Conservation (phyloP, 2,329 filamentous ascomycete genomes). For the Malbranchea cinnamomea region DNA sequence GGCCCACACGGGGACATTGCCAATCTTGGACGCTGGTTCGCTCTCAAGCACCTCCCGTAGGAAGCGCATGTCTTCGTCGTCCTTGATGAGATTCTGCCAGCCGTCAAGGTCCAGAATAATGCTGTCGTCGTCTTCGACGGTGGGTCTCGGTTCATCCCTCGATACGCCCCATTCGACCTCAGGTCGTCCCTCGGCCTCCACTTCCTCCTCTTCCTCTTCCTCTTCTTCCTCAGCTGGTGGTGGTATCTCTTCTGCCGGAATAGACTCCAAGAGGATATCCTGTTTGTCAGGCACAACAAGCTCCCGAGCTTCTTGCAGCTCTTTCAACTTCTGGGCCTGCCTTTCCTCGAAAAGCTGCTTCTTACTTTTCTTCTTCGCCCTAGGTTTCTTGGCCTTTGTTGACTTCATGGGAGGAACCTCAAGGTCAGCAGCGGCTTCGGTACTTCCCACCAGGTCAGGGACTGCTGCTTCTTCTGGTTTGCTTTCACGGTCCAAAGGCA, state of each 20-base stretch:
- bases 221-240: constrained; percentile 11
- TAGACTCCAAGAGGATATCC: constrained; percentile 3
- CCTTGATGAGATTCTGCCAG: constrained; percentile 53
- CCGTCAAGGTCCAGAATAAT: constrained; percentile 56
- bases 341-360: constrained; percentile 59
- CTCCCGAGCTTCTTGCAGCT: constrained; percentile 7
- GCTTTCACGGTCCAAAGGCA: constrained; percentile 29
- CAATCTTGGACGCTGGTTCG: constrained; percentile 34
- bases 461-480: constrained; percentile 36
- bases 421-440: constrained; percentile 21
- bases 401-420: constrained; percentile 17
- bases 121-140: constrained; percentile 49
- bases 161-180: constrained; percentile 49
- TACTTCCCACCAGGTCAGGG: constrained; percentile 27
- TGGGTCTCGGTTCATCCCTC: constrained; percentile 42
- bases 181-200: constrained; percentile 24
- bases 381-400: constrained; percentile 34
- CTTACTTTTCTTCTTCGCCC: constrained; percentile 62
- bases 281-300: constrained; percentile 4
- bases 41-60: constrained; percentile 38
- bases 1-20: constrained; percentile 48
- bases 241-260: constrained; percentile 5
- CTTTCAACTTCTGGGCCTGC: constrained; percentile 35
- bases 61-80: constrained; percentile 49
- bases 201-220: constrained; percentile 5